These are phyloP conservation scores for Aquilaria malaccensis DNA, from an alignment of 345 rosid species.

Conservation along the genomic window DNA sequence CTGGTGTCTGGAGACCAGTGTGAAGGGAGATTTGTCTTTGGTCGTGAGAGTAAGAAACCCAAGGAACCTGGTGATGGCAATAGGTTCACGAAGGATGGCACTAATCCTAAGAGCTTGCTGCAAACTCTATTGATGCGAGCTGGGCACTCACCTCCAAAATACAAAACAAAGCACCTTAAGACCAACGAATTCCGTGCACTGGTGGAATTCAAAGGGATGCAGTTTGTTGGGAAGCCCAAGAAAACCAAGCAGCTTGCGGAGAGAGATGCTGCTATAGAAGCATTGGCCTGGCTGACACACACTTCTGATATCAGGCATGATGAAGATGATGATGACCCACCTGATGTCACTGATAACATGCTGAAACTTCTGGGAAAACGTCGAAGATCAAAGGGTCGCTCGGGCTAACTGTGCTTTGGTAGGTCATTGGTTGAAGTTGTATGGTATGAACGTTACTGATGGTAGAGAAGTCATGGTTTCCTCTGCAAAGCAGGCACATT, in stretches of 20 bases:
- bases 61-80: constrained; percentile 37
- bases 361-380: constrained; percentile 82
- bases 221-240: constrained; percentile 91
- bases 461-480: no score
- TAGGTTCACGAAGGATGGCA: constrained; percentile 71
- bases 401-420: constrained; percentile 1
- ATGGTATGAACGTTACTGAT: no score
- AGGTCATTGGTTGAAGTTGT: no score
- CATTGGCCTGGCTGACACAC: constrained; percentile 93
- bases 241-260: constrained; percentile 91
- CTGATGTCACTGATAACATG: constrained; percentile 94
- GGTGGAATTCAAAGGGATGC: constrained; percentile 97
- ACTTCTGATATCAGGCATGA: constrained; percentile 39
- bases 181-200: constrained; percentile 91
- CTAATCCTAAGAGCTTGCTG: constrained; percentile 89
- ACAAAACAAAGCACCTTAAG: constrained; percentile 90
- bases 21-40: constrained; percentile 95
- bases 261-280: constrained; percentile 94
- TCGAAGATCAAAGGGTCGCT: constrained; percentile 41
- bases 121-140: constrained; percentile 95
- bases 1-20: constrained; percentile 87
- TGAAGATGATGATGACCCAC: constrained; percentile 43
- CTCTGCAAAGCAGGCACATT: no score
- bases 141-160: constrained; percentile 94
- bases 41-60: constrained; percentile 66